Conservation (phyloP, 2,329 filamentous ascomycete genomes). For the Fusarium buharicum region DNA sequence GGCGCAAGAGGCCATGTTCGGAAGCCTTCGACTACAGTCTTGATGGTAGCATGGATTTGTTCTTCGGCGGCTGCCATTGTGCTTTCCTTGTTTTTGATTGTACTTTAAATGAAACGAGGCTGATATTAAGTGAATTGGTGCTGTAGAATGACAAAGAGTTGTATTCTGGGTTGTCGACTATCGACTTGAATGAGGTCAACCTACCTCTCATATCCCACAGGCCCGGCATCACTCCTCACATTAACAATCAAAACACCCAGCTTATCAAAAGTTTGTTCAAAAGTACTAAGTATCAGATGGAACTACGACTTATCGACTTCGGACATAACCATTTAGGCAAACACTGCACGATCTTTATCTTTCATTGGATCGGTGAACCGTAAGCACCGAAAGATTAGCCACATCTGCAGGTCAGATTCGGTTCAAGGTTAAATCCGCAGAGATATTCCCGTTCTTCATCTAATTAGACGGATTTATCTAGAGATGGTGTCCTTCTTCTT, state of each 20-base stretch:
- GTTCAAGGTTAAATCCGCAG: not conserved
- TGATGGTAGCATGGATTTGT: slow-evolving; percentile 10
- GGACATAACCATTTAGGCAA: not conserved
- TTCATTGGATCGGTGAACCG: not conserved
- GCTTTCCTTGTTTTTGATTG: too few relatives aligned
- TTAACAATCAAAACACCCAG: too few relatives aligned
- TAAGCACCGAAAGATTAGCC: not conserved
- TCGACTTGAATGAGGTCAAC: not conserved
- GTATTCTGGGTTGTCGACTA: not conserved
- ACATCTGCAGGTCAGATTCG: not conserved
- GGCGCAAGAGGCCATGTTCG: slow-evolving; percentile 24
- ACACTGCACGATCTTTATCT: not conserved
- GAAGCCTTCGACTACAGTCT: slow-evolving; percentile 28
- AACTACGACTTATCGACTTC: not conserved
- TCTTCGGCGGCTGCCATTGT: slow-evolving; percentile 16
- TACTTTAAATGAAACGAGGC: not conserved
- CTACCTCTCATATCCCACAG: not conserved
- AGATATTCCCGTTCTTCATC: not conserved
- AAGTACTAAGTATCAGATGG: too few relatives aligned
- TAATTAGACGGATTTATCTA: not conserved
- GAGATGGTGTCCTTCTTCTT: not conserved
- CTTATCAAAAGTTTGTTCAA: too few relatives aligned
- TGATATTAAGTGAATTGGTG: not conserved
- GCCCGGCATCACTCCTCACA: too few relatives aligned
- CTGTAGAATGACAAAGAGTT: not conserved